phyloP scores from a whole-genome alignment of 1,139 yeast species.

The Nakaseomyces nivariensis region DNA sequence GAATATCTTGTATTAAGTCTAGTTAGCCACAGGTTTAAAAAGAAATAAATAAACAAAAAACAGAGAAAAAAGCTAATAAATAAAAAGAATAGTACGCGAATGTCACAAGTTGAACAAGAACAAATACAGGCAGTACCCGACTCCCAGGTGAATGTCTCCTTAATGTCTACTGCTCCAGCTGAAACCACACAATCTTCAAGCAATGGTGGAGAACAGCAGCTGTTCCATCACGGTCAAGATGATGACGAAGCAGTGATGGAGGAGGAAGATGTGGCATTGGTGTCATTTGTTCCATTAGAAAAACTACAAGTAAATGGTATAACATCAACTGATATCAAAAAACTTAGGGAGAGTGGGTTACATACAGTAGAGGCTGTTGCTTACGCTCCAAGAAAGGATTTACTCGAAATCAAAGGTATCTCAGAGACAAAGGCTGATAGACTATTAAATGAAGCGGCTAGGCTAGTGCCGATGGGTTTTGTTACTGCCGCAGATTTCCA shows the following conservation, averaged over 20 bases:
- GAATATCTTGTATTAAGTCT: too few species aligned
- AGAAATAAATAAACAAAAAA: background rate
- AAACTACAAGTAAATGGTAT: constrained; percentile 75
- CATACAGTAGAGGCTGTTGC: constrained; percentile 91
- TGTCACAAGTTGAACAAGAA: background rate
- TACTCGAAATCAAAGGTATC: constrained; percentile 77
- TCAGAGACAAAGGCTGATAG: constrained; percentile 94
- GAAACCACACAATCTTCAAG: constrained; percentile 5
- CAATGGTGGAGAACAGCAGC: constrained; percentile 9
- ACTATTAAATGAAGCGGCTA: constrained; percentile 70
- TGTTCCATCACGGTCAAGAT: constrained; percentile 4
- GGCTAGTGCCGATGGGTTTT: constrained; percentile 90
- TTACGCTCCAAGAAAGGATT: constrained; percentile 73
- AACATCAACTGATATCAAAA: constrained; percentile 65
- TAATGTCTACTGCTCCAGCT: constrained; percentile 13
- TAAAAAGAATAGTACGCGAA: background rate
- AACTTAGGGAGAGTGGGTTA: constrained; percentile 72
- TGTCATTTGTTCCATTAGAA: constrained; percentile 30
- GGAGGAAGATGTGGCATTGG: constrained; percentile 36
- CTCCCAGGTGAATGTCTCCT: constrained; percentile 7
- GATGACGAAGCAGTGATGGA: constrained; percentile 28
- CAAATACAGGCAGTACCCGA: constrained; percentile 8
- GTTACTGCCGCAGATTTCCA: constrained; percentile 96
- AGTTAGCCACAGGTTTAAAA: too few species aligned
- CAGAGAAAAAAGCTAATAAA: background rate